Evolutionary conservation across 768 basidiomycete genomes (phyloP).

Genomic region (Pisolithus orientalis): DNA sequence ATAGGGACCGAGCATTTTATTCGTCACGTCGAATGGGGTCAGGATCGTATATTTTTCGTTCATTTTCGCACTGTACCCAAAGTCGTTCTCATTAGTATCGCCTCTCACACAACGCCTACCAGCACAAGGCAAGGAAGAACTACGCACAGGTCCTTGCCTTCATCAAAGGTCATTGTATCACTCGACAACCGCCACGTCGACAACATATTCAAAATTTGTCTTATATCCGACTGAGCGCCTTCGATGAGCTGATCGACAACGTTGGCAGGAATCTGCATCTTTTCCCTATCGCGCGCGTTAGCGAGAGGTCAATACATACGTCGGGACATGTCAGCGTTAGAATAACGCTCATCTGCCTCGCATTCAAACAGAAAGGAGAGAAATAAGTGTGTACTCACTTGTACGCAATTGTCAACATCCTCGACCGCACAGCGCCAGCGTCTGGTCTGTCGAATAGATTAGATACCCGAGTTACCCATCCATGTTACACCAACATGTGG

Average conservation of each 20-base stretch:
- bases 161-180: slow-evolving; percentile 80
- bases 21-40: slow-evolving; percentile 90
- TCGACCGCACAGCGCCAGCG: slow-evolving; percentile 68
- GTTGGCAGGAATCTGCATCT: slow-evolving; percentile 85
- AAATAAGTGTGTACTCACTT: slow-evolving; percentile 50
- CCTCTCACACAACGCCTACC: too few relatives aligned
- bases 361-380: not conserved
- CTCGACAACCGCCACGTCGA: slow-evolving; percentile 93
- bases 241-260: slow-evolving; percentile 88
- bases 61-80: slow-evolving; percentile 56
- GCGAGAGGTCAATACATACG: not conserved
- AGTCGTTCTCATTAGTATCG: not conserved
- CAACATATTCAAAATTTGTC: slow-evolving; percentile 96
- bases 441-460: slow-evolving; percentile 52
- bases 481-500: too few relatives aligned
- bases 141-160: slow-evolving; percentile 83
- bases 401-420: slow-evolving; percentile 82
- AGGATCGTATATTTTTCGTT: slow-evolving; percentile 91
- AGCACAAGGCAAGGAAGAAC: not conserved
- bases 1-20: slow-evolving; percentile 86
- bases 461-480: not conserved
- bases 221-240: slow-evolving; percentile 92
- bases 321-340: not conserved
- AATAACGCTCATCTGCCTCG: not conserved
- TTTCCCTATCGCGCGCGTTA: slow-evolving; percentile 54